Percentiles rank a stretch among this genome's conserved stretches.
phyloP scores from a whole-genome alignment of 805 yeast species.

The Ogataea trehaloabstinens region DNA sequence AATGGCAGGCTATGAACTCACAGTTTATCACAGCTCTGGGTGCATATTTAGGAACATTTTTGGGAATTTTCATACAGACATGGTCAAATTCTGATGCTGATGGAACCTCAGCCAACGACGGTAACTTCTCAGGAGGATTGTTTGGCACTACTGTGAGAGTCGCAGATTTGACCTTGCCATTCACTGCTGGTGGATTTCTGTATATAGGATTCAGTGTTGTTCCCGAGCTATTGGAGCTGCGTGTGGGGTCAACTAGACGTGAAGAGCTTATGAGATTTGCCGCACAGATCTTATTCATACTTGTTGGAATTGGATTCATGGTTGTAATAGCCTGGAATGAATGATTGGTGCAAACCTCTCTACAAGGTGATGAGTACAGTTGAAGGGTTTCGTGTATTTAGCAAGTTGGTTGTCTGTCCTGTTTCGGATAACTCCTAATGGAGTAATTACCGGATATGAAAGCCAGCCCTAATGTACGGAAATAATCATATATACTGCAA shows the following conservation, averaged over 20 bases:
- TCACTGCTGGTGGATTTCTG: conserved; percentile 75
- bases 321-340: conserved; percentile 48
- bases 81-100: conserved; percentile 11
- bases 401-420: too few relatives aligned
- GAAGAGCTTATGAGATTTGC: conserved; percentile 40
- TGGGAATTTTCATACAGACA: conserved; percentile 58
- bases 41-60: conserved; percentile 60
- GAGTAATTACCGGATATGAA: too few relatives aligned
- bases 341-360: too few relatives aligned
- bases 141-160: conserved; percentile 51
- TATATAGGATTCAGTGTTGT: conserved; percentile 77
- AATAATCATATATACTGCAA: neutral
- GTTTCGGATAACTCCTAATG: too few relatives aligned
- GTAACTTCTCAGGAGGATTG: conserved; percentile 11
- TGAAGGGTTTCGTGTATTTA: too few relatives aligned
- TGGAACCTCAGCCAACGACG: neutral
- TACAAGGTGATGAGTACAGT: neutral
- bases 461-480: too few relatives aligned
- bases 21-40: conserved; percentile 67
- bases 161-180: conserved; percentile 58
- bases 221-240: conserved; percentile 61
- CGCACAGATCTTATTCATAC: conserved; percentile 47
- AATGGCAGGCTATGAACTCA: conserved; percentile 62
- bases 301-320: conserved; percentile 59
- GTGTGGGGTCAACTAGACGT: conserved; percentile 32